phyloP scores from a whole-genome alignment of 2,329 filamentous ascomycete genomes.

The Pestalotiopsis sp. region DNA sequence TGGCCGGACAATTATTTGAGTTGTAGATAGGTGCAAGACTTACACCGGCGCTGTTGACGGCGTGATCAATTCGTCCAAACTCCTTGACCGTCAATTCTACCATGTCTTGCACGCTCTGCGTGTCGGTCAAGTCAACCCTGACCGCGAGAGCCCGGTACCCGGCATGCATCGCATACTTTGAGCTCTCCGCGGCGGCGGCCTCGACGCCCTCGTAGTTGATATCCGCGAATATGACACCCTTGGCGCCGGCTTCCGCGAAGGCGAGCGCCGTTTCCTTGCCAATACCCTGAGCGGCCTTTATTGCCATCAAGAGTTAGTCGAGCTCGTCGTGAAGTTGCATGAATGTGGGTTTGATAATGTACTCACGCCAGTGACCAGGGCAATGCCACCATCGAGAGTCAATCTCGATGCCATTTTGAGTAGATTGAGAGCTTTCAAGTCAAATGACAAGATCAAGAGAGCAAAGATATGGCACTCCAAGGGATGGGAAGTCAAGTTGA shows the following conservation, averaged over 20 bases:
- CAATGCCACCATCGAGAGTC: too few species aligned
- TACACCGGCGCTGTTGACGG: constrained; percentile 4
- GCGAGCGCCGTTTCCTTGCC: neutral
- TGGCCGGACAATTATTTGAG: neutral
- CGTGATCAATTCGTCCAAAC: neutral
- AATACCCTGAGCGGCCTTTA: neutral
- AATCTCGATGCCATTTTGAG: too few species aligned
- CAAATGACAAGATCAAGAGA: too few species aligned
- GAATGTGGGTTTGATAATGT: too few species aligned
- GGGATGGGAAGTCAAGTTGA: too few species aligned
- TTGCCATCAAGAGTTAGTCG: too few species aligned
- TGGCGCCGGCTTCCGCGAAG: neutral
- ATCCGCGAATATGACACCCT: neutral
- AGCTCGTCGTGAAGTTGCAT: too few species aligned
- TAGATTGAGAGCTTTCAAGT: too few species aligned
- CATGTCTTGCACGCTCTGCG: neutral
- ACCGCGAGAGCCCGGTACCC: neutral
- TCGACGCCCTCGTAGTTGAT: neutral
- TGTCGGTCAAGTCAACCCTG: neutral
- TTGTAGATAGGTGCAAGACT: neutral
- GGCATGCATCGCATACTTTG: neutral
- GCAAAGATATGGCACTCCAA: too few species aligned
- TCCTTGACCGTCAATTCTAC: neutral
- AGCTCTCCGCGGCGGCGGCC: neutral
- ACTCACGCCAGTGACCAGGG: too few species aligned